Base-by-base conservation (phyloP, 108 stramenopile species). In the Cyclostephanos tholiformis region DNA sequence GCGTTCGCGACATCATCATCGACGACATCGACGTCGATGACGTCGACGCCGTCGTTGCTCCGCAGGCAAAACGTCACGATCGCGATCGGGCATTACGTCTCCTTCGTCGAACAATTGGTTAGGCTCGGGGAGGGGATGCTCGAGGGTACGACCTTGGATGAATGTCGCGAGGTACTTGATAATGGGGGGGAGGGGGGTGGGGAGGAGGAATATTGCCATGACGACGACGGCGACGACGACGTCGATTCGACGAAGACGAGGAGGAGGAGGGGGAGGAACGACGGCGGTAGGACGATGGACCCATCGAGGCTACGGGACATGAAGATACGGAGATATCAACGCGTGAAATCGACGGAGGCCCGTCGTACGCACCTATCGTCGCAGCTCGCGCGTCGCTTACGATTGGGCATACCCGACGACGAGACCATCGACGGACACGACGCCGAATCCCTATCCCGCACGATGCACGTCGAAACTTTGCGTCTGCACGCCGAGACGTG, bases 381-480 rank as follows among this genome's bases (percentile, higher is more conserved):
- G 25, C 50, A 83, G 20, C 23, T 65, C 51, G 74, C 85, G 52
- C 86, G 91, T 43, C 76, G 93, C 48, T 68, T 53, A 30, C 80
- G 91, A 30, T 65, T 88, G 25, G 83, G 72, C 23, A 57, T 91
- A 12, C 48, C 67, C 19, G 63, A 77, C 0, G 82, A 84, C 27
- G 94, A 92, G 32, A 79, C 76, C 38, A 69, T 90, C 77, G 91
- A 89, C 65, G 93, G 91, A 3, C 66, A 87, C 63, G 93, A 95
- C 51, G 67, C 76, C n/a, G 93, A 95, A 71, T 75, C 87, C 0
- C 30, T 95, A 48, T 69, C 75, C 43, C 80, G 93, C 35, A 74
- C 72, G 0, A 14, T 91, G 17, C 66, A 82, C 53, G 63, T 95
- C 36, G 73, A 81, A 22, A 65, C 84, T 11, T 52, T 92, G 29